A percentile compares a stretch with the other conserved stretches of the same genome.
Evolutionary conservation across 148 eudicot species (phyloP).

Genomic region (Limonium bicolor): DNA sequence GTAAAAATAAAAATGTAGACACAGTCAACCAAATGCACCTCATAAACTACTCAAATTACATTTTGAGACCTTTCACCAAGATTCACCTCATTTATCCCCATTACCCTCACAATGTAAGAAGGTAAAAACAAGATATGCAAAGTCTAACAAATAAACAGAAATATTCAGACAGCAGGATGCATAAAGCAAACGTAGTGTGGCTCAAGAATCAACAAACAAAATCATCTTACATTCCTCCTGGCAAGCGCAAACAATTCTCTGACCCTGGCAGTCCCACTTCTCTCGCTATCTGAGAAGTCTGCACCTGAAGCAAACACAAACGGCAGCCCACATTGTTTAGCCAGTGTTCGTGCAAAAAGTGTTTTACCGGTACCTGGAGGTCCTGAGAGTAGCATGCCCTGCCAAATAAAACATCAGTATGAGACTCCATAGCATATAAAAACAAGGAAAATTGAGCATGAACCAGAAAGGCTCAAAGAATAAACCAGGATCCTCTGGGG

Average conservation of each 20-base stretch:
- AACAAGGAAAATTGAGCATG: neutral
- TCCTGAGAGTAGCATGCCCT: slow-evolving; percentile 92
- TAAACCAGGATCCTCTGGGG: neutral
- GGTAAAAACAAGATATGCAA: no score
- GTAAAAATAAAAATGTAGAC: no score
- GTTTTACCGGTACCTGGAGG: slow-evolving; percentile 99
- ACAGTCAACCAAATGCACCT: no score
- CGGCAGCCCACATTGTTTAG: slow-evolving; percentile 89
- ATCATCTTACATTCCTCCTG: slow-evolving; percentile 67
- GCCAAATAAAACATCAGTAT: slow-evolving; percentile 6
- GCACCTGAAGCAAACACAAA: slow-evolving; percentile 97
- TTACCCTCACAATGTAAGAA: no score
- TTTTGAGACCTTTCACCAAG: no score
- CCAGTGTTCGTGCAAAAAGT: slow-evolving; percentile 73
- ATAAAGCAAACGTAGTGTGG: no score
- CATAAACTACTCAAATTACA: no score
- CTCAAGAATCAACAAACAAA: no score
- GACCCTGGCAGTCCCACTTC: slow-evolving; percentile 80
- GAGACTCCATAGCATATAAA: neutral
- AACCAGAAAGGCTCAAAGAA: neutral
- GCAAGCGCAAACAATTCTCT: slow-evolving; percentile 72
- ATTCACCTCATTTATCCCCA: no score
- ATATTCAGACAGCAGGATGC: no score
- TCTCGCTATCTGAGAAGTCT: slow-evolving; percentile 91
- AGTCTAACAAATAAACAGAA: no score